Evolutionary conservation across 768 basidiomycete species (phyloP), one percentile per base, ranked within the genome.

Genomic region (Calocybe gangraenosa): DNA sequence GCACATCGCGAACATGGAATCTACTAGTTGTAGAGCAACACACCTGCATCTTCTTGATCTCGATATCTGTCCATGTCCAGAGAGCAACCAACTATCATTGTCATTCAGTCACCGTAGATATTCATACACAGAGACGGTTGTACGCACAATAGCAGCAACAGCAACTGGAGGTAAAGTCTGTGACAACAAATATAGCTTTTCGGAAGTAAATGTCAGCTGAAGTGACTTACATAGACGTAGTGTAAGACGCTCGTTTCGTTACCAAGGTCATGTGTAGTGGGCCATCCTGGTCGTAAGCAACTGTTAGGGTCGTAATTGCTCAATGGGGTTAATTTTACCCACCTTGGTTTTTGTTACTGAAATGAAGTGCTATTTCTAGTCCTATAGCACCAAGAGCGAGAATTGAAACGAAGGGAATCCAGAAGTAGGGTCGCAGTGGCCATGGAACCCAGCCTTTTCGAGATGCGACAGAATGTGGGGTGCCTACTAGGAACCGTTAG

Each of bases 1-100:
- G 19, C 22, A 13, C 38, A 20, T 34, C 28, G 23, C 21, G 20
- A 19, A 18, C 34, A 18, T 35, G 34, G 46, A 46, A 37, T 33
- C 25, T 9, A 41, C 30, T 18, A 9, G 2, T 23, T 32, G 22
- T n/a, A 23, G 30, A 42, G 14, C 21, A 4, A 37, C 58, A 21
- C 40, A 72, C 75, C 65, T 79, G 79, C 61, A 80, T 70, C 56
- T 71, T 75, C 52, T 78, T 76, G 40, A 81, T 73, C 48, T 78
- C 78, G 19, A 74, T 65, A 51, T 78, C 78, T 4, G 76, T 78
- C 77, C 76, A 78, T 4, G 74, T 60, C 77, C 77, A 80, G 42
- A 77, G 47, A 0, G 70, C 73, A 3, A 73, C 71, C 9, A 79
- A 44, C 71, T 74, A 48, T 28, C 35, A 7, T 35, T 35, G 14